Conservation (phyloP, 2,329 filamentous ascomycete species). For the Podosphaera aphanis region DNA sequence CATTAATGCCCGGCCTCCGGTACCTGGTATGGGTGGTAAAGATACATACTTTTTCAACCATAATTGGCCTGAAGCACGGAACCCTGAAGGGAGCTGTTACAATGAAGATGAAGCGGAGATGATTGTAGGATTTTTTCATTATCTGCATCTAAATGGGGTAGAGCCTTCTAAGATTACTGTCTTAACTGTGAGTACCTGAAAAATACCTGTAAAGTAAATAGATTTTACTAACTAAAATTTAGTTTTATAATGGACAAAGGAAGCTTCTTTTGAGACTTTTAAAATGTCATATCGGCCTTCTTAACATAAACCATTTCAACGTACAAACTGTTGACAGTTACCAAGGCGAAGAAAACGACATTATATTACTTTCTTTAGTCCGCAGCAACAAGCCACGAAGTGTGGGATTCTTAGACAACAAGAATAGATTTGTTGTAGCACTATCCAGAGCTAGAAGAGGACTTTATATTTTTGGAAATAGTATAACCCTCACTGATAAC, state of each 20-base stretch:
- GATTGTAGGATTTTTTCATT: slow-evolving; percentile 46
- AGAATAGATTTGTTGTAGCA: slow-evolving; percentile 33
- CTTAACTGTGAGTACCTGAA: slow-evolving; percentile 27
- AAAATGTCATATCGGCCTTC: slow-evolving; percentile 20
- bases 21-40: slow-evolving; percentile 38
- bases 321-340: slow-evolving; percentile 73
- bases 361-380: slow-evolving; percentile 61
- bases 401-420: slow-evolving; percentile 52
- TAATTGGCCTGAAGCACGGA: slow-evolving; percentile 37
- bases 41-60: slow-evolving; percentile 42
- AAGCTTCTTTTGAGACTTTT: slow-evolving; percentile 32
- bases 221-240: slow-evolving; percentile 1
- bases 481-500: slow-evolving; percentile 20
- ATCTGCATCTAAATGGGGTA: slow-evolving; percentile 47
- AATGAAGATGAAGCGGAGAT: slow-evolving; percentile 56
- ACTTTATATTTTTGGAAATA: slow-evolving; percentile 70
- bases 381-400: slow-evolving; percentile 34
- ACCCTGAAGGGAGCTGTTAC: slow-evolving; percentile 39
- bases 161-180: slow-evolving; percentile 42
- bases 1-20: slow-evolving; percentile 25
- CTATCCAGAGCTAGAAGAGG: slow-evolving; percentile 50
- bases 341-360: slow-evolving; percentile 74
- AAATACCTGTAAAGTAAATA: slow-evolving; percentile 1
- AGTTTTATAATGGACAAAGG: slow-evolving; percentile 67
- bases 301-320: slow-evolving; percentile 18